A percentile compares a stretch with the other conserved stretches of the same genome.
Conservation (phyloP, 202 grass and related monocot species). For the Bolboschoenoplectus hybrid region DNA sequence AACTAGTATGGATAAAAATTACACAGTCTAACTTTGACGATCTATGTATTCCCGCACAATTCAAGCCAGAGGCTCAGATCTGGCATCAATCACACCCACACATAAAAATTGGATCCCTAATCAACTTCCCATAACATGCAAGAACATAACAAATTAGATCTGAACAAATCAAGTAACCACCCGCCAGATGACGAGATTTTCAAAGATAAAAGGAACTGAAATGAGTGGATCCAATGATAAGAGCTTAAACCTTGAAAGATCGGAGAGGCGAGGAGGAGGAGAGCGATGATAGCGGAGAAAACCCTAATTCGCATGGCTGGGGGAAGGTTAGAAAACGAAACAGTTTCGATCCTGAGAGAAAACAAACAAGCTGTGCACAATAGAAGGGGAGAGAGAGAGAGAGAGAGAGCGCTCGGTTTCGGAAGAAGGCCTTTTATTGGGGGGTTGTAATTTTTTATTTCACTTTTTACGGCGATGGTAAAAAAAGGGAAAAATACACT, state of each 20-base stretch:
- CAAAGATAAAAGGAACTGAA: not conserved
- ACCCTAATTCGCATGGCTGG: conserved; percentile 53
- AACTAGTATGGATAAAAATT: not conserved
- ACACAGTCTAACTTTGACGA: not conserved
- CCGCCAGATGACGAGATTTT: not conserved
- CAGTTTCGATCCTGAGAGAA: conserved; percentile 19
- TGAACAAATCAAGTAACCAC: conserved; percentile 10
- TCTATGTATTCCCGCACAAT: conserved; percentile 22
- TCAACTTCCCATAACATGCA: not conserved
- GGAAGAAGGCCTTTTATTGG: conserved; percentile 29
- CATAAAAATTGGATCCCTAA: conserved; percentile 14
- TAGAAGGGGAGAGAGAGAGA: not conserved
- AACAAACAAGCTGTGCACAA: not conserved
- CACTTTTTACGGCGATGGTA: not conserved
- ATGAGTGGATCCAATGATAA: not conserved
- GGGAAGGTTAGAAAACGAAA: not conserved
- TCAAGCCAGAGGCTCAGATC: conserved; percentile 38
- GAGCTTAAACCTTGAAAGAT: conserved; percentile 43
- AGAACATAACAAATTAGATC: conserved; percentile 22
- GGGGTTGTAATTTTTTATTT: not conserved
- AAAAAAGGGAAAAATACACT: not conserved
- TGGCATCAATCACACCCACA: conserved; percentile 22
- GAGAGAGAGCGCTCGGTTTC: not conserved
- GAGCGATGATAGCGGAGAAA: conserved; percentile 39
- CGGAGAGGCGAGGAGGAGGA: conserved; percentile 48